phyloP scores from a whole-genome alignment of 1,284 basidiomycete genomes.

The Cerioporus squamosus region DNA sequence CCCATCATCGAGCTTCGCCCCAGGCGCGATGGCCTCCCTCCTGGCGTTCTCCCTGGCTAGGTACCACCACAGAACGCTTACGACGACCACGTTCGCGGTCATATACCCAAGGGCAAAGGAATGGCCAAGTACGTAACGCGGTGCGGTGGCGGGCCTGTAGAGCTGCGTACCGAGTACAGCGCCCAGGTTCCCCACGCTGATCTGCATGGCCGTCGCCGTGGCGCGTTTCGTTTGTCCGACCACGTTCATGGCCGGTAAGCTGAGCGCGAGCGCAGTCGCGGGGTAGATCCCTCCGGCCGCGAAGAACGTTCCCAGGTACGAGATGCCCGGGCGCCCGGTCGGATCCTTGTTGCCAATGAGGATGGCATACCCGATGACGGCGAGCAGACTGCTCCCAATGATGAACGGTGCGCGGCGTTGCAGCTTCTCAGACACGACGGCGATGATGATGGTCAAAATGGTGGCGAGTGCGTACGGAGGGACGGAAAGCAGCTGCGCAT shows the following conservation, averaged over 20 bases:
- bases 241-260: conserved; percentile 74
- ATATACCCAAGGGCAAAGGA: conserved; percentile 65
- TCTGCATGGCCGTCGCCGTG: conserved; percentile 67
- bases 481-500: conserved; percentile 31
- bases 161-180: conserved; percentile 64
- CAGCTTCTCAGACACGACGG: conserved; percentile 10
- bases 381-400: conserved; percentile 53
- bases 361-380: conserved; percentile 68
- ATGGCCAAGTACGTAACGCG: conserved; percentile 61
- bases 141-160: conserved; percentile 52
- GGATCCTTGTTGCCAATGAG: conserved; percentile 51
- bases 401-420: conserved; percentile 60
- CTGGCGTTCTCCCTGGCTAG: conserved; percentile 57
- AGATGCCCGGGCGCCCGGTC: neutral
- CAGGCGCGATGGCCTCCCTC: conserved; percentile 31
- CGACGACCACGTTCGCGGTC: conserved; percentile 50
- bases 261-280: conserved; percentile 43
- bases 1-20: no score
- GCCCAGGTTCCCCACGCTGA: conserved; percentile 68
- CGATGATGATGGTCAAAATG: conserved; percentile 12
- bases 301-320: conserved; percentile 22
- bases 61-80: conserved; percentile 51
- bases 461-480: conserved; percentile 24
- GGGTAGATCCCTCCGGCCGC: conserved; percentile 49
- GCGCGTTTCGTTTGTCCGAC: conserved; percentile 73